Evolutionary conservation across 2,329 filamentous ascomycete genomes (phyloP), one percentile per base, ranked within the genome.

Genomic region (Ambrosiella beaveri): DNA sequence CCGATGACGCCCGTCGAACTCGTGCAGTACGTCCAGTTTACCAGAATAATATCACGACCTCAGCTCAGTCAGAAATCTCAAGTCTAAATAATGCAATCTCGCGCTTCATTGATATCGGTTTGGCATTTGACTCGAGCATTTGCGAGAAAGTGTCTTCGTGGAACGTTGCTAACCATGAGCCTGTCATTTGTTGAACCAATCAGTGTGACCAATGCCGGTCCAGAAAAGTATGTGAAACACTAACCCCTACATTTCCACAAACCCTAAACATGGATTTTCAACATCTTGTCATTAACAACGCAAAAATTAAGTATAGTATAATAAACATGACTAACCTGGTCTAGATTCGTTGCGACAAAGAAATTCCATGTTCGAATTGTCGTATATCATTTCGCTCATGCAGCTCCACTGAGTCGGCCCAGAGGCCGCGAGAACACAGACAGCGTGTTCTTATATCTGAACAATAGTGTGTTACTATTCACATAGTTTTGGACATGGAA

Each of bases 271-370:
- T 38, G 8, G 1, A 9, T 45, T 12, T 9, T 37, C 12, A 27
- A 45, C 19, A 13, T 53, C 9, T 15, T 15, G 5, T 17, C 17
- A 19, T 54, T 47, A 45, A 49, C 5, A 5, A 27, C 3, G 5
- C 3, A 27, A 27, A 2, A 4, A 27, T 27, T 27, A 27, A 27
- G 27, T 27, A 19, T 35, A 11, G 8, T 19, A n/a, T 6, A 12
- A 12, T 35, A n/a, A 44, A 19, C 8, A 17, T 19, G 9, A 49
- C 5, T 12, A 27, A 1, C 13, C 8, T 12, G 17, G 35, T 47
- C 53, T 62, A 81, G 78, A 78, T 80, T 59, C 75, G 76, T 52
- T 81, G 78, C 64, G 76, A 80, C 64, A 80, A 78, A 65, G 74
- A 77, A 45, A 74, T 72, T 61, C 78, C 78, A 35, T 81, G 78